These are phyloP conservation scores for Drechmeria coniospora DNA, from an alignment of 2,329 filamentous ascomycete genomes.

Conservation along the genomic window DNA sequence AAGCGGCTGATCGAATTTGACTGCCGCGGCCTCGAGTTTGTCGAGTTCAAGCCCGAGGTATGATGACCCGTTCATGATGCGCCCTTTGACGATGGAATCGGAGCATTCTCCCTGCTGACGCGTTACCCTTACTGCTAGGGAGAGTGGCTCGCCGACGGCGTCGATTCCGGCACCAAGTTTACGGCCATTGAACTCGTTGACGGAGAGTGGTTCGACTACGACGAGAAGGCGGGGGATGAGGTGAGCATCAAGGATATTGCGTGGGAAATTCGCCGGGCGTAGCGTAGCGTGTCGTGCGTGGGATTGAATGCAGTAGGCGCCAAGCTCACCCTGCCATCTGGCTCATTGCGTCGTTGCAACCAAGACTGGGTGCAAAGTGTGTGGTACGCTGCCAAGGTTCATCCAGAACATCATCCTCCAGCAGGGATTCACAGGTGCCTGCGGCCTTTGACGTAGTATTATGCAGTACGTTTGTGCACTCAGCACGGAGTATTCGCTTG, in stretches of 20 bases:
- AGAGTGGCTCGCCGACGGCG: slow-evolving; percentile 73
- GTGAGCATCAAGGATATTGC: slow-evolving; percentile 81
- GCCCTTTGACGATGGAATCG: background rate
- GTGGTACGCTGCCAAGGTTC: no score
- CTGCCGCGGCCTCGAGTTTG: slow-evolving; percentile 85
- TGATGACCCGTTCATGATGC: slow-evolving; percentile 4
- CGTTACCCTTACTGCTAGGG: no score
- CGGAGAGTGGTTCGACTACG: slow-evolving; percentile 96
- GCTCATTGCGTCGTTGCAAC: no score
- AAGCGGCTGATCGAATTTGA: slow-evolving; percentile 82
- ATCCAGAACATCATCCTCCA: no score
- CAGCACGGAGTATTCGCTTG: no score
- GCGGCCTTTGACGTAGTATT: no score
- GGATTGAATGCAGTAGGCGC: background rate
- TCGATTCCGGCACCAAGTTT: slow-evolving; percentile 72
- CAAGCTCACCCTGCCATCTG: background rate
- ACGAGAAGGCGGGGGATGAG: slow-evolving; percentile 83
- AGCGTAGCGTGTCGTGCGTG: slow-evolving; percentile 9
- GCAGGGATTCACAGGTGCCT: no score
- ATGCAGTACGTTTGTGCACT: no score
- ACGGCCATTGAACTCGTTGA: slow-evolving; percentile 67
- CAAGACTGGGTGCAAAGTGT: no score
- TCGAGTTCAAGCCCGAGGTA: slow-evolving; percentile 81
- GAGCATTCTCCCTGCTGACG: no score
- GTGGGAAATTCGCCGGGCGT: slow-evolving; percentile 71